Conservation (phyloP, 1,284 basidiomycete species). For the Vanrija pseudolonga region DNA sequence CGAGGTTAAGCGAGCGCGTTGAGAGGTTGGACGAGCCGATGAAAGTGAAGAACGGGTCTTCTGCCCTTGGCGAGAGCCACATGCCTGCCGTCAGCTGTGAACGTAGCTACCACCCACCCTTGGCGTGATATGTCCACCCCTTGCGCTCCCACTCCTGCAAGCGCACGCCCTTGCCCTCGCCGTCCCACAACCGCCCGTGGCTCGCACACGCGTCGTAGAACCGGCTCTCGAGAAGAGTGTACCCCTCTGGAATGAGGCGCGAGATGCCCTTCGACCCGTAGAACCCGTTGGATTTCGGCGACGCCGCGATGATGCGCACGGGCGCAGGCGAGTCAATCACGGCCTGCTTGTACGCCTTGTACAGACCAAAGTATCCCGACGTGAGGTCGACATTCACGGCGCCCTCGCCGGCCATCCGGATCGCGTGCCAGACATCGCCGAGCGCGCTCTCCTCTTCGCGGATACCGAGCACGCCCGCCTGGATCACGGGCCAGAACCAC, state of each 20-base stretch:
- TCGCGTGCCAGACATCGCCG: constrained; percentile 44
- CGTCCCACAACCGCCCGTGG: constrained; percentile 56
- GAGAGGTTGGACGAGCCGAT: constrained; percentile 97
- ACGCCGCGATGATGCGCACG: constrained; percentile 76
- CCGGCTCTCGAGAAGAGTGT: constrained; percentile 78
- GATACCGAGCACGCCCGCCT: constrained; percentile 76
- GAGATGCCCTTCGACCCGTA: constrained; percentile 84
- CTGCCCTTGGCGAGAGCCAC: constrained; percentile 62
- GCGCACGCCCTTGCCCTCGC: constrained; percentile 57
- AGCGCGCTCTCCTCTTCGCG: constrained; percentile 74
- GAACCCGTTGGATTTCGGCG: constrained; percentile 95
- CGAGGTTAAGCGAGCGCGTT: constrained; percentile 81
- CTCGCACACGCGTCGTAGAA: constrained; percentile 69
- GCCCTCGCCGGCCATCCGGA: constrained; percentile 9
- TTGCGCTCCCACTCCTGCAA: constrained; percentile 80
- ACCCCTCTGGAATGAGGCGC: constrained; percentile 89
- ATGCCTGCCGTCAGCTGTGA: constrained; percentile 59
- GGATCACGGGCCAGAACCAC: constrained; percentile 72
- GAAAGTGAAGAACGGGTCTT: constrained; percentile 68
- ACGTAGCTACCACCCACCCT: constrained; percentile 60
- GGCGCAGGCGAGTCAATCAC: constrained; percentile 60
- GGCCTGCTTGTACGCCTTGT: constrained; percentile 71
- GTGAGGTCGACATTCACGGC: constrained; percentile 62
- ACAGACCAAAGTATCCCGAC: constrained; percentile 91
- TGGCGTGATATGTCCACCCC: constrained; percentile 99